Percentiles rank a stretch among this genome's conserved stretches.
These are phyloP conservation scores for Rutstroemia sp. DNA, from an alignment of 2,329 filamentous ascomycete genomes.

Conservation along the genomic window DNA sequence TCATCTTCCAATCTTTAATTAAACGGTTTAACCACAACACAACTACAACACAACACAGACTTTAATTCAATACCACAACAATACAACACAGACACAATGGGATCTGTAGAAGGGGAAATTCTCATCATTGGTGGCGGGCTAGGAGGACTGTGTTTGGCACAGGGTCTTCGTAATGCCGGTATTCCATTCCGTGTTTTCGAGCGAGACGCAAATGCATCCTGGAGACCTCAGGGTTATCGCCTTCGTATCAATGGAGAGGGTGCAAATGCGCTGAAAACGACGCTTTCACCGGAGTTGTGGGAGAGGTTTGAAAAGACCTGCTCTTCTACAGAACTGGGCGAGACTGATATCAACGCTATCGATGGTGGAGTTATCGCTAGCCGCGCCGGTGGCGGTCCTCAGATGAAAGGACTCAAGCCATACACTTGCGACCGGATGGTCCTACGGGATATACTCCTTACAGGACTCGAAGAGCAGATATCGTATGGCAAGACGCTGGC, in stretches of 20 bases:
- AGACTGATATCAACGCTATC: conserved; percentile 12
- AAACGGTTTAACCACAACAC: not conserved
- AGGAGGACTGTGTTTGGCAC: not conserved
- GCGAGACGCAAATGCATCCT: not conserved
- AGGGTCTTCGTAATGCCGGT: not conserved
- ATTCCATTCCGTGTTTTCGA: conserved; percentile 1
- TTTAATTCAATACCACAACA: too few relatives aligned
- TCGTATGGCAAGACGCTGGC: conserved; percentile 29
- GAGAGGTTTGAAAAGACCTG: conserved; percentile 19
- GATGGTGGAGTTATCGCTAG: conserved; percentile 5
- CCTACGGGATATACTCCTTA: conserved; percentile 29
- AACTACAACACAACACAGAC: not conserved
- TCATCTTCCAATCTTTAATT: not conserved
- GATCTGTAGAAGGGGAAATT: not conserved
- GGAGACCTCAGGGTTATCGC: conserved; percentile 30
- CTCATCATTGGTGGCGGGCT: conserved; percentile 1
- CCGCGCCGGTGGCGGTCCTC: not conserved
- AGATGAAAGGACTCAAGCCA: conserved; percentile 2
- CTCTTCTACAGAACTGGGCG: conserved; percentile 9
- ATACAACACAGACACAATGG: not conserved
- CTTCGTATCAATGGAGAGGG: conserved; percentile 27
- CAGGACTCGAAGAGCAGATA: conserved; percentile 26
- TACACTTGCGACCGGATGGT: conserved; percentile 30
- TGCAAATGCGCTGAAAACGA: conserved; percentile 13
- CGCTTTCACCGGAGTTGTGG: conserved; percentile 14